Percentiles rank a stretch among this genome's conserved stretches.
Conservation (phyloP, 2,329 filamentous ascomycete species). For the Hypoxylon sp. region DNA sequence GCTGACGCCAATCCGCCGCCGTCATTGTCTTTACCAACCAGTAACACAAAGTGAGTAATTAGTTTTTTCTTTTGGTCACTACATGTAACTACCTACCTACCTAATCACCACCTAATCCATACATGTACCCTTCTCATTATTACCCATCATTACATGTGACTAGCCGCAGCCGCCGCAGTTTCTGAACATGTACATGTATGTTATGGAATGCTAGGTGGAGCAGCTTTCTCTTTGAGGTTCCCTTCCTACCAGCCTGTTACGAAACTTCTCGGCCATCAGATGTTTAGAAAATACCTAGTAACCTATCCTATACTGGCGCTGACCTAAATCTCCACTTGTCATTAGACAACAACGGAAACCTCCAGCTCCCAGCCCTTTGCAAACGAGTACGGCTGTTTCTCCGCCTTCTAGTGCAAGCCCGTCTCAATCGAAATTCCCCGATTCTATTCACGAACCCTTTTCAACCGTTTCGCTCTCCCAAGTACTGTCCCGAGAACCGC, state of each 20-base stretch:
- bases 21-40: slow-evolving; percentile 46
- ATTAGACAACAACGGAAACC: slow-evolving; percentile 66
- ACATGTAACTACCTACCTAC: not conserved
- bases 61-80: slow-evolving; percentile 15
- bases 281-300: slow-evolving; percentile 27
- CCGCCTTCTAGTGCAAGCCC: slow-evolving; percentile 61
- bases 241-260: not conserved
- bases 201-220: slow-evolving; percentile 43
- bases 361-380: slow-evolving; percentile 65
- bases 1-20: slow-evolving; percentile 49
- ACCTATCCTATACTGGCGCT: slow-evolving; percentile 50
- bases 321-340: slow-evolving; percentile 52
- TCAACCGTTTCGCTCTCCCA: slow-evolving; percentile 48
- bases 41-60: slow-evolving; percentile 40
- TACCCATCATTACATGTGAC: slow-evolving; percentile 10
- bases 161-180: slow-evolving; percentile 3
- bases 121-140: not conserved
- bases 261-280: slow-evolving; percentile 20
- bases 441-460: slow-evolving; percentile 49
- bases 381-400: slow-evolving; percentile 61
- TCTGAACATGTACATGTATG: slow-evolving; percentile 27
- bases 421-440: slow-evolving; percentile 56
- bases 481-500: slow-evolving; percentile 29
- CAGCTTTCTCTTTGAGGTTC: slow-evolving; percentile 16
- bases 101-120: slow-evolving; percentile 16